Conservation (phyloP, 345 rosid genomes). For the Syzygium jambos region DNA sequence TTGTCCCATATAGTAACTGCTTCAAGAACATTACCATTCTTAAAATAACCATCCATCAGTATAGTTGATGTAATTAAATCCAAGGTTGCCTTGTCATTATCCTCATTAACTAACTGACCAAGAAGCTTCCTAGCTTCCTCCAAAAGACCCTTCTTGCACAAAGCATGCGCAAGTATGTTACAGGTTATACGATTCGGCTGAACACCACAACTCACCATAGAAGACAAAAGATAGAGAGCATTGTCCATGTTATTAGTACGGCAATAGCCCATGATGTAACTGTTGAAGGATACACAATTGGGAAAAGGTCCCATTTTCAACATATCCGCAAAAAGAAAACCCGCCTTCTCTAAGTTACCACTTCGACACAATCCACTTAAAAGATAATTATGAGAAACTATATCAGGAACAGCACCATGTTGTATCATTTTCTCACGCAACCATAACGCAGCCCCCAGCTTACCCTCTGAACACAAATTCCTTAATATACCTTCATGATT, state of each 20-base stretch:
- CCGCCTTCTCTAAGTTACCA: constrained; percentile 43
- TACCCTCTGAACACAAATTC: constrained; percentile 50
- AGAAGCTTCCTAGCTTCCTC: constrained; percentile 41
- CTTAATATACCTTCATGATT: constrained; percentile 23
- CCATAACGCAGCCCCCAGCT: constrained; percentile 58
- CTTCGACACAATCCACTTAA: constrained; percentile 47
- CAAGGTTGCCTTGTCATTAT: constrained; percentile 17
- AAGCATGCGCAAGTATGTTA: constrained; percentile 53
- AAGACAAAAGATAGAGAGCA: constrained; percentile 40
- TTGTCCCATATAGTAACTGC: constrained; percentile 46
- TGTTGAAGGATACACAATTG: constrained; percentile 53
- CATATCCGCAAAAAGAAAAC: constrained; percentile 58
- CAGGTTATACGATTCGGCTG: constrained; percentile 53
- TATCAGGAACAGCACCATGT: constrained; percentile 45
- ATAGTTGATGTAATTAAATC: constrained; percentile 50
- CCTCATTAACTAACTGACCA: constrained; percentile 27
- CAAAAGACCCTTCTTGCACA: constrained; percentile 51
- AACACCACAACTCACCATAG: constrained; percentile 41
- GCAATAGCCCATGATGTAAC: constrained; percentile 52
- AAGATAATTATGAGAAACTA: constrained; percentile 58
- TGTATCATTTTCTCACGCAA: constrained; percentile 43
- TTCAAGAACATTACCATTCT: constrained; percentile 38
- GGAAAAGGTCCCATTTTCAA: constrained; percentile 57
- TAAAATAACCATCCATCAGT: constrained; percentile 61
- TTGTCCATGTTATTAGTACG: constrained; percentile 35